Percentiles rank a stretch among this genome's conserved stretches.
phyloP scores from a whole-genome alignment of 495 filamentous ascomycete genomes.

The Tuber borchii region DNA sequence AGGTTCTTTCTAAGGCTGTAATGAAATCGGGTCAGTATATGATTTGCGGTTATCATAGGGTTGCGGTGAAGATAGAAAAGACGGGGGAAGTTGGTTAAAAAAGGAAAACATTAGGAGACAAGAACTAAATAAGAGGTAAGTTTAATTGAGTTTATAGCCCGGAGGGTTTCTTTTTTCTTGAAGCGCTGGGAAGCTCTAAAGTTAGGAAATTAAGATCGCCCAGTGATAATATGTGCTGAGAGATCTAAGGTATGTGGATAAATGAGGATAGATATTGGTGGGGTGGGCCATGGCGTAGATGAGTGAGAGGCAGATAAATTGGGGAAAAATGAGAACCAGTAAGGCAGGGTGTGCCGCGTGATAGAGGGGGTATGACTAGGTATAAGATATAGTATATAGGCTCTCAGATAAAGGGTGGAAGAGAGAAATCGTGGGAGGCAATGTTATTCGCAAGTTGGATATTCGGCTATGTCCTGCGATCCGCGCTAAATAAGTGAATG shows the following conservation, averaged over 20 bases:
- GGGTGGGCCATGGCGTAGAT: constrained; percentile 11
- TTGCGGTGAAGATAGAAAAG: constrained; percentile 11
- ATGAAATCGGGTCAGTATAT: constrained; percentile 20
- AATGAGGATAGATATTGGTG: constrained; percentile 4
- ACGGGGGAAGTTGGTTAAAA: constrained; percentile 5
- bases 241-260: constrained; percentile 12
- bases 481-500: neutral
- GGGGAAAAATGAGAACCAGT: neutral
- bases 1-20: constrained; percentile 71
- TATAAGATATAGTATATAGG: neutral
- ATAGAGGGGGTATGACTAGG: neutral
- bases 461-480: neutral
- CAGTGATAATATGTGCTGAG: neutral
- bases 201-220: neutral
- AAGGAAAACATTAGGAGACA: constrained; percentile 14
- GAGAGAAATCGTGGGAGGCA: neutral
- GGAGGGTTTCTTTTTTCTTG: neutral
- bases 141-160: neutral
- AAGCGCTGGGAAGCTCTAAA: neutral
- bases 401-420: neutral
- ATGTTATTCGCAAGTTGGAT: neutral
- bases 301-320: neutral
- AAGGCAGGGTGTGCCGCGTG: neutral
- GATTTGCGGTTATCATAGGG: constrained; percentile 9
- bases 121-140: constrained; percentile 14